phyloP scores from a whole-genome alignment of 2,329 filamentous ascomycete genomes.

The Onygenales sp. region DNA sequence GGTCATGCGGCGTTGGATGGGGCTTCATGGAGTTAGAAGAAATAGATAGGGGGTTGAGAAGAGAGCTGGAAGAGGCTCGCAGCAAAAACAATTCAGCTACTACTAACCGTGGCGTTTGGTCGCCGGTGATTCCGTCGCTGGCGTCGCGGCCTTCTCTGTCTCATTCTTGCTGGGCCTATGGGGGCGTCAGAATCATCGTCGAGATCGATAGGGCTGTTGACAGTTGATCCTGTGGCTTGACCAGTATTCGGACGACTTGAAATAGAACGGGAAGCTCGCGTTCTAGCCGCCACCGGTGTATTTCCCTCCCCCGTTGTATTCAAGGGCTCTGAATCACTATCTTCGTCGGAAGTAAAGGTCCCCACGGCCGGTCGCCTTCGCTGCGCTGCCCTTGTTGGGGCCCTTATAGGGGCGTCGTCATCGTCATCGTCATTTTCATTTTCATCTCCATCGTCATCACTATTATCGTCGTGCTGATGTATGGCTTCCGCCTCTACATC shows the following conservation, averaged over 20 bases:
- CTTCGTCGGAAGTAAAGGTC: no score
- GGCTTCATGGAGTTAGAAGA: not conserved
- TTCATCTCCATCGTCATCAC: not conserved
- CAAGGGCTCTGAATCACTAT: no score
- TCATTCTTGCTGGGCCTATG: not conserved
- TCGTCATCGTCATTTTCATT: constrained; percentile 6
- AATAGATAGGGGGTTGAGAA: not conserved
- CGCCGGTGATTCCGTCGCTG: not conserved
- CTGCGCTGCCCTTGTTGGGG: constrained; percentile 14
- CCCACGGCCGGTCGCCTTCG: constrained; percentile 4
- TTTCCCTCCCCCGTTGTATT: no score
- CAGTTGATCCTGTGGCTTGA: not conserved
- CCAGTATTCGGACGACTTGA: not conserved
- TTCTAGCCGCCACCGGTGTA: no score
- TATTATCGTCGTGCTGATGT: not conserved
- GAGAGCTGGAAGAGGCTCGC: not conserved
- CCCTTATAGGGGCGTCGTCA: constrained; percentile 17
- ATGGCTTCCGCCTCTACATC: constrained; percentile 7
- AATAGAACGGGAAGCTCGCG: no score
- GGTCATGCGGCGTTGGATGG: no score
- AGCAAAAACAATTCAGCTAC: not conserved
- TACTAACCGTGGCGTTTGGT: not conserved
- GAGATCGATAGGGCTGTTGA: not conserved
- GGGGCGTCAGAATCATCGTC: constrained; percentile 1
- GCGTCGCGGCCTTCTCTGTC: not conserved